Conservation (phyloP, 2,329 filamentous ascomycete genomes). For the Sclerotinia borealis region DNA sequence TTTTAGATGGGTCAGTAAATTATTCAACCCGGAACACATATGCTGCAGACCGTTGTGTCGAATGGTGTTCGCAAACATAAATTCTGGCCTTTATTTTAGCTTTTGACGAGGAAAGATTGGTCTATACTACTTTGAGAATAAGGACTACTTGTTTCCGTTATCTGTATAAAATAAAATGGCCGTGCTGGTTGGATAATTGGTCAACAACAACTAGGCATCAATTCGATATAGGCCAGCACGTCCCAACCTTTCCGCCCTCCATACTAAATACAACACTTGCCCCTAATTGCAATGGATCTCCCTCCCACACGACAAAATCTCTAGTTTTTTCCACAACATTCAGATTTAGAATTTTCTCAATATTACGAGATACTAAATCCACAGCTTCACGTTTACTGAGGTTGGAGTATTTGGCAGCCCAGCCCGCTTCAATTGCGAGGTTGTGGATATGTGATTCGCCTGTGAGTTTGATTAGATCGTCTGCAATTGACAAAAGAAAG, state of each 20-base stretch:
- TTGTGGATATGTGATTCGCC: conserved; percentile 37
- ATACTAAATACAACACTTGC: conserved; percentile 37
- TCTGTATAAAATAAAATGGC: neutral
- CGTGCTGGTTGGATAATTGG: neutral
- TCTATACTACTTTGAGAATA: neutral
- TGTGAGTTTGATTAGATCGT: conserved; percentile 10
- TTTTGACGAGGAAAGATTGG: neutral
- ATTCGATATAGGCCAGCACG: conserved; percentile 34
- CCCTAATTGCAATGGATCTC: conserved; percentile 37
- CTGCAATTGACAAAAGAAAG: neutral
- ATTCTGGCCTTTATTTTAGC: neutral
- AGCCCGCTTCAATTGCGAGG: conserved; percentile 36
- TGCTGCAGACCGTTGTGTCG: neutral
- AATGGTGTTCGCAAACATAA: neutral
- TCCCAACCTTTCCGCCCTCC: conserved; percentile 28
- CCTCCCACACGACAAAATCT: conserved; percentile 41
- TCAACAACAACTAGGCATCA: neutral
- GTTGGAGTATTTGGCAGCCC: conserved; percentile 38
- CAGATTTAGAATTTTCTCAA: conserved; percentile 38
- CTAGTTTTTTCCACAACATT: conserved; percentile 25
- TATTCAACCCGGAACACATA: neutral
- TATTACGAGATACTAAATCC: conserved; percentile 36
- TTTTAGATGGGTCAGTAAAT: neutral
- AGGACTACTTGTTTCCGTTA: neutral
- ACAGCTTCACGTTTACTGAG: conserved; percentile 34